Evolutionary conservation across 805 yeast genomes (phyloP).

Genomic region (Metschnikowia henanensis): DNA sequence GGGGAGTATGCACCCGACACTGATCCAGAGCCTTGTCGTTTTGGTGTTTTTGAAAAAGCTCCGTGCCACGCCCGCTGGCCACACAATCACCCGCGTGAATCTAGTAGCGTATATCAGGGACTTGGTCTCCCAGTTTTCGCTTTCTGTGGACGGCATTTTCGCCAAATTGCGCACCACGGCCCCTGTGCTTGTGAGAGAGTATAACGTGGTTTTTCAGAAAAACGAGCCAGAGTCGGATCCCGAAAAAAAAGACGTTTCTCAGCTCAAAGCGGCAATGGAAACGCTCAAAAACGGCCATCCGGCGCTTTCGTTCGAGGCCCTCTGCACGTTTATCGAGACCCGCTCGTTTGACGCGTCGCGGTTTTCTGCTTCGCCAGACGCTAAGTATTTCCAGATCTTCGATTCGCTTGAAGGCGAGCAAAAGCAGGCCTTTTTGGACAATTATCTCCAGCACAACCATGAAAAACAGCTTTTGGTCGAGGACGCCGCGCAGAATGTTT

Average conservation of each 20-base stretch:
- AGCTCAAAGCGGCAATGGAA: slow-evolving; percentile 11
- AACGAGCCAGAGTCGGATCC: background rate
- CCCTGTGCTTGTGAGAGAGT: slow-evolving; percentile 7
- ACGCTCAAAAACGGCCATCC: slow-evolving; percentile 20
- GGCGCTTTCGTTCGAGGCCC: slow-evolving; percentile 19
- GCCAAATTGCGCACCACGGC: background rate
- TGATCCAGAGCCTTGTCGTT: slow-evolving; percentile 4
- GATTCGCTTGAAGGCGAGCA: slow-evolving; percentile 17
- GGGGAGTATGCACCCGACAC: background rate
- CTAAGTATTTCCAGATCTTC: slow-evolving; percentile 21
- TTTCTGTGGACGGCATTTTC: background rate
- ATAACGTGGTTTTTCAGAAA: slow-evolving; percentile 5
- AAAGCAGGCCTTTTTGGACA: slow-evolving; percentile 22
- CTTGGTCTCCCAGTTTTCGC: background rate
- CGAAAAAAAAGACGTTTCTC: background rate
- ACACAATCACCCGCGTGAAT: slow-evolving; percentile 3
- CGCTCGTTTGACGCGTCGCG: slow-evolving; percentile 15
- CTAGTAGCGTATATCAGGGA: slow-evolving; percentile 2
- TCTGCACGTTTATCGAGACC: slow-evolving; percentile 25
- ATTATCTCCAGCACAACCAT: slow-evolving; percentile 25
- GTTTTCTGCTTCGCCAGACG: slow-evolving; percentile 3
- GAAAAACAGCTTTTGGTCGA: slow-evolving; percentile 33
- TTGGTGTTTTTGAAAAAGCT: slow-evolving; percentile 4
- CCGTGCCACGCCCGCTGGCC: background rate
- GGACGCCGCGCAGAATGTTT: slow-evolving; percentile 14